phyloP scores from a whole-genome alignment of 1,284 basidiomycete species.

The Sutorius eximius region DNA sequence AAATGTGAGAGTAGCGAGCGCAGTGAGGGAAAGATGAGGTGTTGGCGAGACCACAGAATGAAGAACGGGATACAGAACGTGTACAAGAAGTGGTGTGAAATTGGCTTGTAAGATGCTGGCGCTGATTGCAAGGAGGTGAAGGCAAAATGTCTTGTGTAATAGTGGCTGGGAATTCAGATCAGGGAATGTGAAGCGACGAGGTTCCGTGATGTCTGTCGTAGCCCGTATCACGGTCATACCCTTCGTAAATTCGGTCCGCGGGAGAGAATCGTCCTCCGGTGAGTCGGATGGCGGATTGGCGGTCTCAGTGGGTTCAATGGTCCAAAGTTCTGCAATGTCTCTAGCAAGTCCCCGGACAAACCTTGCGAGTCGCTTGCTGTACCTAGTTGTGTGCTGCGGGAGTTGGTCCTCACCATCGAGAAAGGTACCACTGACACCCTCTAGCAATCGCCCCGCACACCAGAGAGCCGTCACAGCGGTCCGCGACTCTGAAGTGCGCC shows the following conservation, averaged over 20 bases:
- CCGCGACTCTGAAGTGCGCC: constrained; percentile 43
- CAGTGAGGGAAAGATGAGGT: constrained; percentile 67
- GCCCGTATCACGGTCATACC: constrained; percentile 43
- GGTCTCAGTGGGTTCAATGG: constrained; percentile 36
- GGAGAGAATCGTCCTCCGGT: constrained; percentile 29
- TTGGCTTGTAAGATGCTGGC: constrained; percentile 64
- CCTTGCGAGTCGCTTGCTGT: constrained; percentile 58
- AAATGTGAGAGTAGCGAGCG: constrained; percentile 65
- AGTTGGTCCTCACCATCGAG: constrained; percentile 33
- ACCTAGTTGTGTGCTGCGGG: constrained; percentile 33
- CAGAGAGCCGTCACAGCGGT: constrained; percentile 76
- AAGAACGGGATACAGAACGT: constrained; percentile 81
- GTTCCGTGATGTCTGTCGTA: constrained; percentile 42
- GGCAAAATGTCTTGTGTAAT: constrained; percentile 60
- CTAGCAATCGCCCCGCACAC: constrained; percentile 74
- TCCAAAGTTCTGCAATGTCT: constrained; percentile 71
- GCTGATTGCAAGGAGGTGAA: constrained; percentile 73
- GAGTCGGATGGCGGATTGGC: constrained; percentile 10
- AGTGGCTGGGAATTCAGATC: constrained; percentile 41
- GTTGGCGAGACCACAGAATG: constrained; percentile 75
- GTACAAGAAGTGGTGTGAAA: constrained; percentile 74
- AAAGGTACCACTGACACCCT: constrained; percentile 60
- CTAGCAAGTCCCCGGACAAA: constrained; percentile 62
- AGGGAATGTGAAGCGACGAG: constrained; percentile 39
- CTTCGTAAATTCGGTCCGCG: constrained; percentile 47